These are phyloP conservation scores for Carex scoparia DNA, from an alignment of 176 grass and related monocot species.

Conservation along the genomic window DNA sequence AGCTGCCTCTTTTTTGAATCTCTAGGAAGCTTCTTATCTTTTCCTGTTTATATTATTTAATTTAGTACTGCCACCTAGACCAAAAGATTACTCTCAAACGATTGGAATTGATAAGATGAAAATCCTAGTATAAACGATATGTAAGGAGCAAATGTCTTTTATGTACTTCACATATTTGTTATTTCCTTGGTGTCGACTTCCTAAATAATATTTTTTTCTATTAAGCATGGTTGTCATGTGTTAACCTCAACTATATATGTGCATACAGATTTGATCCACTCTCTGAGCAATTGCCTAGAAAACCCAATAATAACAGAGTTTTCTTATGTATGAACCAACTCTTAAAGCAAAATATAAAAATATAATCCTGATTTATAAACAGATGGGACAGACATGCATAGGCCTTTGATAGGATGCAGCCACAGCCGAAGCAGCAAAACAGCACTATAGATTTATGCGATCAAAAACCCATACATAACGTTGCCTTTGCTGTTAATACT, in stretches of 20 bases:
- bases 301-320: not conserved
- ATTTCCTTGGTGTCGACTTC: not conserved
- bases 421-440: not conserved
- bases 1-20: not conserved
- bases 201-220: not conserved
- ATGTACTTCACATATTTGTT: not conserved
- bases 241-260: not conserved
- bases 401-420: not conserved
- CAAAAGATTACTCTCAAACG: not conserved
- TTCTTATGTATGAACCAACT: not conserved
- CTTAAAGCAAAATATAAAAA: not conserved
- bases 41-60: not conserved
- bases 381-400: not conserved
- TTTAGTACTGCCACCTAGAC: not conserved
- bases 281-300: not conserved
- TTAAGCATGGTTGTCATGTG: not conserved
- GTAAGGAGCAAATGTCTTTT: not conserved
- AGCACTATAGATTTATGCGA: not conserved
- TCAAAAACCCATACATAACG: not conserved
- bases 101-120: not conserved
- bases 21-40: slow-evolving; percentile 18
- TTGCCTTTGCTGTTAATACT: not conserved
- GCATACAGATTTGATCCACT: not conserved
- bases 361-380: not conserved
- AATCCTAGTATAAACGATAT: not conserved